Evolutionary conservation across 2,329 filamentous ascomycete genomes (phyloP), one percentile per base, ranked within the genome.

Genomic region (Monilinia polystroma): DNA sequence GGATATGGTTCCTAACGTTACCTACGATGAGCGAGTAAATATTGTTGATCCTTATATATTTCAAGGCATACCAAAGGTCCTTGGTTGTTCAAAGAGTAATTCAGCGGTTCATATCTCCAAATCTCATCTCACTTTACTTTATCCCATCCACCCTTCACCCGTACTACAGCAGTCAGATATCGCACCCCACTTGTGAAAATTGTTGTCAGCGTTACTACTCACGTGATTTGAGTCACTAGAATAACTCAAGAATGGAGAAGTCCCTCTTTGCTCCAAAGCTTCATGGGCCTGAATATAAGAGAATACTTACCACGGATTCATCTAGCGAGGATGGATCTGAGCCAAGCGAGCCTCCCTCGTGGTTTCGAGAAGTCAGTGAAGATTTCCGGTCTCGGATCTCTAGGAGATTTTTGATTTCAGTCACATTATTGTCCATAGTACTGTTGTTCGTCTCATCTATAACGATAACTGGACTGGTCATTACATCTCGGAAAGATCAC

Each of bases 281-380:
- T 47, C 56, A 59, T 43, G 41, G 56, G 20, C 41, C 56, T 14
- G n/a, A 59, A 43, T 45, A 45, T 26, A 45, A 59, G 56, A 45
- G 38, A 5, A 35, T 35, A 29, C 38, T 47, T 18, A 41, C 29
- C n/a, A 59, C 56, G 20, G 38, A 59, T 20, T 47, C n/a, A 20
- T 59, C 56, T 59, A 59, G 56, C 56, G 56, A 45, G 23, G 56
- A 59, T 45, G 38, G 38, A 8, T 45, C 23, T 43, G 56, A 47
- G 56, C 45, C 43, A 16, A 47, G 41, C 14, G 38, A 18, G 56
- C 35, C 12, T 32, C 23, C n/a, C 56, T 59, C 38, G 16, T 32
- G 41, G 57, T 47, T 47, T 45, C 57, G 41, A 59, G 57, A 59
- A 47, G 16, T 59, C 20, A 41, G 41, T 12, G 38, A 47, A 20